A percentile compares a stretch with the other conserved stretches of the same genome.
Evolutionary conservation across 2,329 filamentous ascomycete genomes (phyloP).

Genomic region (Stachybotrys elegans): DNA sequence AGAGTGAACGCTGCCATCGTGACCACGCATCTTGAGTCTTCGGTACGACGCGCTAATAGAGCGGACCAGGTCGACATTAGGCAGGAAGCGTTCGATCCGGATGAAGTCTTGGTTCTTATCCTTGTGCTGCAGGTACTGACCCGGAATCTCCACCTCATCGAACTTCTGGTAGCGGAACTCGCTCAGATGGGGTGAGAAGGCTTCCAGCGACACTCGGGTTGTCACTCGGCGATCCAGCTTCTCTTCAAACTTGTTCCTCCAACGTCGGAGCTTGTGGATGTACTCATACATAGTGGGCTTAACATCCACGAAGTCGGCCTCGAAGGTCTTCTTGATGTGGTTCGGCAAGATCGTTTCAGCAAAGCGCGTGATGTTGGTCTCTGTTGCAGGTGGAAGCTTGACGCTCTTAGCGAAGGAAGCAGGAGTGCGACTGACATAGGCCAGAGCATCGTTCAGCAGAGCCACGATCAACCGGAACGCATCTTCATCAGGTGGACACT

Average conservation of each 20-base stretch:
- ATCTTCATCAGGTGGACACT: constrained; percentile 96
- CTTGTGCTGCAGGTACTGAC: constrained; percentile 93
- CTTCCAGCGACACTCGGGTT: constrained; percentile 72
- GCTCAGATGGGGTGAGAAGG: constrained; percentile 83
- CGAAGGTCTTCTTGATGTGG: constrained; percentile 94
- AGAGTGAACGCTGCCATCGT: constrained; percentile 94
- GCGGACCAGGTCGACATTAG: constrained; percentile 88
- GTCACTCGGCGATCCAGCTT: constrained; percentile 83
- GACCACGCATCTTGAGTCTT: constrained; percentile 89
- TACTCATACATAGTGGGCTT: constrained; percentile 99
- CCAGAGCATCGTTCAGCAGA: constrained; percentile 88
- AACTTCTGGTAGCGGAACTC: constrained; percentile 98
- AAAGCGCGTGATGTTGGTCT: constrained; percentile 94
- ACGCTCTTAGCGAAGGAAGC: constrained; percentile 83
- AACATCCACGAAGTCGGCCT: constrained; percentile 91
- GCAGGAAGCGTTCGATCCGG: constrained; percentile 92
- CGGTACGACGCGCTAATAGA: constrained; percentile 88
- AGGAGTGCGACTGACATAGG: constrained; percentile 85
- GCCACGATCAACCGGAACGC: constrained; percentile 97
- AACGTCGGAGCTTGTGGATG: constrained; percentile 91
- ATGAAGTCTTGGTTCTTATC: constrained; percentile 99
- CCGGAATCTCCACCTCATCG: constrained; percentile 95
- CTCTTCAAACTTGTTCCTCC: constrained; percentile 97
- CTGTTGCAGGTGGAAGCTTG: constrained; percentile 83
- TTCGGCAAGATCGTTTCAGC: constrained; percentile 91